Percentiles rank a stretch among this genome's conserved stretches.
phyloP scores from a whole-genome alignment of 495 filamentous ascomycete genomes.

The Penicillium manginii region DNA sequence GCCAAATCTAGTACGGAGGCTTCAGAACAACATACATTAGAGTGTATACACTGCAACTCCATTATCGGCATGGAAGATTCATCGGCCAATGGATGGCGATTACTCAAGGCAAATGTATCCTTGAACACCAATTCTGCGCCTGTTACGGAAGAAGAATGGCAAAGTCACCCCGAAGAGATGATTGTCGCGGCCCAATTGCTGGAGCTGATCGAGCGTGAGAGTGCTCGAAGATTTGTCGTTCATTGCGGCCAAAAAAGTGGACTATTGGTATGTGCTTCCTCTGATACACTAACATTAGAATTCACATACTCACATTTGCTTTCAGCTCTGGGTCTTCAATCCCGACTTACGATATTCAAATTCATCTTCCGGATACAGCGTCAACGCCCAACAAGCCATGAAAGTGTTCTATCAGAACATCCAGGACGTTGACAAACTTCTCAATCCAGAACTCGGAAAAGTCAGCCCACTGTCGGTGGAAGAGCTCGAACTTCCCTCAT shows the following conservation, averaged over 20 bases:
- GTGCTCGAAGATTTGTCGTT: slow-evolving; percentile 50
- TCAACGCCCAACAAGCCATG: slow-evolving; percentile 56
- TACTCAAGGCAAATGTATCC: slow-evolving; percentile 56
- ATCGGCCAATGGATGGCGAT: slow-evolving; percentile 43
- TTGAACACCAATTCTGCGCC: slow-evolving; percentile 20
- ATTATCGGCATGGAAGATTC: slow-evolving; percentile 50
- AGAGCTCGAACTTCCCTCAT: slow-evolving; percentile 62
- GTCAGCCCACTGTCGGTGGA: slow-evolving; percentile 57
- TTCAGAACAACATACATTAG: slow-evolving; percentile 27
- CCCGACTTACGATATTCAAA: slow-evolving; percentile 66
- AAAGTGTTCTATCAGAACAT: slow-evolving; percentile 66
- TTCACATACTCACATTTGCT: slow-evolving; percentile 29
- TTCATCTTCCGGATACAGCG: slow-evolving; percentile 37
- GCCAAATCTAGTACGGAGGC: neutral
- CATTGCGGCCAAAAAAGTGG: slow-evolving; percentile 43
- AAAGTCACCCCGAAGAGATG: slow-evolving; percentile 51
- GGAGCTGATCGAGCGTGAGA: slow-evolving; percentile 53
- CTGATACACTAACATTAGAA: slow-evolving; percentile 37
- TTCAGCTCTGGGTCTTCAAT: slow-evolving; percentile 70
- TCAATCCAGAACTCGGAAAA: slow-evolving; percentile 52
- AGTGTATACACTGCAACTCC: slow-evolving; percentile 45
- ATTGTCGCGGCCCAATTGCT: slow-evolving; percentile 56
- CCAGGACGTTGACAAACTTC: slow-evolving; percentile 54
- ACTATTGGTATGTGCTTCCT: slow-evolving; percentile 40
- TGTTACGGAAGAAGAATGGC: slow-evolving; percentile 23